Evolutionary conservation across 2,329 filamentous ascomycete species (phyloP).

Genomic region (Diplodia seriata): DNA sequence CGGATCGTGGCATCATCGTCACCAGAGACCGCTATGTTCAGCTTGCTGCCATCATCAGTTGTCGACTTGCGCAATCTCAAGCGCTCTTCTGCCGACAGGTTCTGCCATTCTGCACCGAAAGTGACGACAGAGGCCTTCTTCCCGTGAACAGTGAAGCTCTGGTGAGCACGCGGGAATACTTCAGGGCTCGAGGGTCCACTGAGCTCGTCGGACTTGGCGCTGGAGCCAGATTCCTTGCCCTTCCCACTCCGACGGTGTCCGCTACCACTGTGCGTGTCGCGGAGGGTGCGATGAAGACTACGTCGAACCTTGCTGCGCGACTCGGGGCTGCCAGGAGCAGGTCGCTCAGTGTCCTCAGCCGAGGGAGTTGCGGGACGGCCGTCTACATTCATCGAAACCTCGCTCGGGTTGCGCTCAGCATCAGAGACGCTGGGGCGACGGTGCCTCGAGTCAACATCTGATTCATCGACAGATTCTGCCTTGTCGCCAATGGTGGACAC

Average conservation of each 20-base stretch:
- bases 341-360: constrained; percentile 37
- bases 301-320: constrained; percentile 76
- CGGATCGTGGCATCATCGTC: constrained; percentile 21
- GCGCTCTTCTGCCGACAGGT: constrained; percentile 51
- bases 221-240: constrained; percentile 74
- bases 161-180: constrained; percentile 77
- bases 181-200: constrained; percentile 61
- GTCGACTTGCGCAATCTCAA: constrained; percentile 44
- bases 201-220: constrained; percentile 49
- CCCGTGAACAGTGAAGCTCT: constrained; percentile 94
- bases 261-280: constrained; percentile 75
- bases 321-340: constrained; percentile 48
- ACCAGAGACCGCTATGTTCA: neutral
- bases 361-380: constrained; percentile 37
- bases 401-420: constrained; percentile 14
- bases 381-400: constrained; percentile 25
- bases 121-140: constrained; percentile 98
- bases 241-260: constrained; percentile 73
- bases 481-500: constrained; percentile 44
- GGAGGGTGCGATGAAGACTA: constrained; percentile 86
- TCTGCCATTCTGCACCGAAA: constrained; percentile 91
- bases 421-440: constrained; percentile 38
- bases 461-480: constrained; percentile 41
- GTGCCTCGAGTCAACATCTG: constrained; percentile 43
- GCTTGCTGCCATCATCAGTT: constrained; percentile 14